A percentile compares a stretch with the other conserved stretches of the same genome.
Conservation (phyloP, 495 filamentous ascomycete species). For the Xanthoparmelia taractica region DNA sequence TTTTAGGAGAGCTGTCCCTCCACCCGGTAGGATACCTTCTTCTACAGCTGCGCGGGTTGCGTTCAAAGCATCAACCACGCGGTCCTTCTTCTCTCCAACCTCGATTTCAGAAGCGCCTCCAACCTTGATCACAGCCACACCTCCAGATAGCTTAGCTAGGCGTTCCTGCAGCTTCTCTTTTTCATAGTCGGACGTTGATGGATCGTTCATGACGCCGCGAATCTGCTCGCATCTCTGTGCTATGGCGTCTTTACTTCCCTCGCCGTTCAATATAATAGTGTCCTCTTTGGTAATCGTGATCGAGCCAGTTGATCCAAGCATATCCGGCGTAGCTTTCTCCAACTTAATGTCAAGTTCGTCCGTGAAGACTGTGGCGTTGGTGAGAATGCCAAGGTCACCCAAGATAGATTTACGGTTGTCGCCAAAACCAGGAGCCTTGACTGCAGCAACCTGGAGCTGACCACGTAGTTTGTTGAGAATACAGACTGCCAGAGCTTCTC, state of each 20-base stretch:
- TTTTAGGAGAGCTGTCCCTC: conserved; percentile 96
- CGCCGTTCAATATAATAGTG: conserved; percentile 96
- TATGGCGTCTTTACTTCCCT: conserved; percentile 90
- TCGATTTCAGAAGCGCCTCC: conserved; percentile 96
- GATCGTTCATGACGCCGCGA: conserved; percentile 90
- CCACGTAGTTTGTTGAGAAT: conserved; percentile 99
- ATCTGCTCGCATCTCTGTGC: conserved; percentile 97
- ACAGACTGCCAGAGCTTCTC: conserved; percentile 95
- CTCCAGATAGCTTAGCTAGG: conserved; percentile 96
- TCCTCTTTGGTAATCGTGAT: conserved; percentile 99
- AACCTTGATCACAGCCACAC: conserved; percentile 99
- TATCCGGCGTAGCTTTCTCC: conserved; percentile 90
- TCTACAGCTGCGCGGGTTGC: conserved; percentile 97
- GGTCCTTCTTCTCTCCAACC: conserved; percentile 99
- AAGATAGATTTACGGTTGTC: conserved; percentile 99
- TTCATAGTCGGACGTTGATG: conserved; percentile 94
- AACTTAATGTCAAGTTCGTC: conserved; percentile 98
- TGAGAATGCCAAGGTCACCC: conserved; percentile 88
- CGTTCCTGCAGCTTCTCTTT: conserved; percentile 99
- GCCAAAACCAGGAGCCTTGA: conserved; percentile 98
- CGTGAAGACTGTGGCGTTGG: conserved; percentile 94
- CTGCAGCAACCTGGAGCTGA: conserved; percentile 94
- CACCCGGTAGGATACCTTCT: conserved; percentile 96
- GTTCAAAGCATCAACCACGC: conserved; percentile 96
- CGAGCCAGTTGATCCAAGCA: conserved; percentile 93